Evolutionary conservation across 1,284 basidiomycete genomes (phyloP).

Genomic region (Ceratobasidium sp.): DNA sequence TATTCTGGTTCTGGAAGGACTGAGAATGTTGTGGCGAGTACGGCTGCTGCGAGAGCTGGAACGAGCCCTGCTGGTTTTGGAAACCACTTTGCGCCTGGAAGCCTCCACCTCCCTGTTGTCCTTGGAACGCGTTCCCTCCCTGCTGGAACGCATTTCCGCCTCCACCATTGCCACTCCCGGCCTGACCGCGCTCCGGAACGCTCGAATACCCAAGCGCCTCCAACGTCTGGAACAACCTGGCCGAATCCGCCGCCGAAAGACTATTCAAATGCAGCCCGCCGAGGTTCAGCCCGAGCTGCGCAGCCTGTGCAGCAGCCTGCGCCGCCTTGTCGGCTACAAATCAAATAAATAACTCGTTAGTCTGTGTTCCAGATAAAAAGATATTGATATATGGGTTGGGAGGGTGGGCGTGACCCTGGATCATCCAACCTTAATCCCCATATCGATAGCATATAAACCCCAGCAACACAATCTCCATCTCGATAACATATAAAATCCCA

Average conservation of each 20-base stretch:
- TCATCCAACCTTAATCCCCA: conserved; percentile 1
- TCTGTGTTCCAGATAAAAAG: conserved; percentile 4
- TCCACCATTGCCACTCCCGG: neutral
- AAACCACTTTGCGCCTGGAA: conserved; percentile 8
- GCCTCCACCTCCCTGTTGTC: neutral
- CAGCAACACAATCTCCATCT: neutral
- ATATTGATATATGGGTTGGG: neutral
- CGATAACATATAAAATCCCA: neutral
- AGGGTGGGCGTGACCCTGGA: neutral
- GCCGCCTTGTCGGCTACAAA: conserved; percentile 79
- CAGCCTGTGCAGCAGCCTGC: conserved; percentile 77
- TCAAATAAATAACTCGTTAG: conserved; percentile 32
- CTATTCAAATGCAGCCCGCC: conserved; percentile 45
- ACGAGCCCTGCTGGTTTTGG: conserved; percentile 12
- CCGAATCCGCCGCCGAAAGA: conserved; percentile 44
- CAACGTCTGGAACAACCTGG: conserved; percentile 44
- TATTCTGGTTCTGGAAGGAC: conserved; percentile 7
- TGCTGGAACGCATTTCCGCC: neutral
- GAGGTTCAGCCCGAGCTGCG: conserved; percentile 47
- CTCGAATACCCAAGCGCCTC: conserved; percentile 43
- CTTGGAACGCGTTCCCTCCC: conserved; percentile 14
- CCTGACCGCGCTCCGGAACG: conserved; percentile 9
- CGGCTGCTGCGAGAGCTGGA: conserved; percentile 9
- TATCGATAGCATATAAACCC: conserved; percentile 7
- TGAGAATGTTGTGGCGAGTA: neutral